Base-by-base conservation (phyloP, 2,329 filamentous ascomycete genomes). In the Microsporum canis region DNA sequence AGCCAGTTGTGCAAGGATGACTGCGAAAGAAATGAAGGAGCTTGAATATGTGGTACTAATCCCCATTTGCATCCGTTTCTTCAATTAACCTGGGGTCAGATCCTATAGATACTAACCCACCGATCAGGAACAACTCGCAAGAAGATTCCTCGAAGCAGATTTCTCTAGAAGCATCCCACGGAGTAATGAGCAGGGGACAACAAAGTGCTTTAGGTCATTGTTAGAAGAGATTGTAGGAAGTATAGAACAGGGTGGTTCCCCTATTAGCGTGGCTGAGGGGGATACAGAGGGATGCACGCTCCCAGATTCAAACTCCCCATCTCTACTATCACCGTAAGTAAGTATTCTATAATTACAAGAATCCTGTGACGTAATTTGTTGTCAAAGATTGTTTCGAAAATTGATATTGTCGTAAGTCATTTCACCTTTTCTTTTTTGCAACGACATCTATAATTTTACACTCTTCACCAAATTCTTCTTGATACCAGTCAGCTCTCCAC, bases 391-490 rank as follows among this genome's bases (percentile, higher is more conserved):
- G 10, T 12, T 7, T 43, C 49, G 2, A 53, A 33, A 33, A 27
- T 7, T 53, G 12, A 7, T 53, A n/a, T 33, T 14, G 29, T 53
- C 29, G 34, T 53, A 1, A 53, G 14, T 31, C 49, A 27, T 53
- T 34, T 33, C 17, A 23, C 14, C 12, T 27, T 43, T 43, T 43
- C 41, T 43, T 43, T 45, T 10, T 36, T 27, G n/a, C 12, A 14
- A 39, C 59, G 45, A 34, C 23, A 38, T 57, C 68, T 84, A 92
- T 76, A 99, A 79, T 80, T 94, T 97, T 71, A 89, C 83, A 82
- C 90, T 95, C 84, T 94, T 95, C 69, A 97, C 85, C 75, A 99
- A 77, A 23, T 88, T 88, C 68, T 87, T 88, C 81, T 96, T 97
- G 78, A 99, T 95, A 84, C 94, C 94, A 47, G 91, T 94, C 77